A percentile compares a stretch with the other conserved stretches of the same genome.
phyloP scores from a whole-genome alignment of 768 basidiomycete species.

The Psilocybe subaeruginosa region DNA sequence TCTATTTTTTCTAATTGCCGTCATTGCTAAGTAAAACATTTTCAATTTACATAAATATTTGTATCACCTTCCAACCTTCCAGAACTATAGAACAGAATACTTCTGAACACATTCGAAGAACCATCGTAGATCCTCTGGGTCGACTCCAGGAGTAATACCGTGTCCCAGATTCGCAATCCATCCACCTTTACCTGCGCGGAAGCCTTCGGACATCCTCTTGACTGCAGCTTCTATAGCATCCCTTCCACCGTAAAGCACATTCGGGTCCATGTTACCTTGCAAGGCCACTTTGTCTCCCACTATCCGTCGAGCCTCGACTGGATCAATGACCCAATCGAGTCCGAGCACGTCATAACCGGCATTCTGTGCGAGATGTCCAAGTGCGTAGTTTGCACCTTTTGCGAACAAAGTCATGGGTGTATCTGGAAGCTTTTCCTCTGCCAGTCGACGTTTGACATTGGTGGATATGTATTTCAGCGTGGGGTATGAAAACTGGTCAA shows the following conservation, averaged over 20 bases:
- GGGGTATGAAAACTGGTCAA: constrained; percentile 81
- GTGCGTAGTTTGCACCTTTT: constrained; percentile 86
- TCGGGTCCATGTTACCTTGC: constrained; percentile 95
- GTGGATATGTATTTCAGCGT: constrained; percentile 72
- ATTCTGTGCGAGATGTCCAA: constrained; percentile 58
- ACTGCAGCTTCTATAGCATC: constrained; percentile 88
- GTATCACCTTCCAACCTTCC: neutral
- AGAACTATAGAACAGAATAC: constrained; percentile 53
- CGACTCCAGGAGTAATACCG: constrained; percentile 94
- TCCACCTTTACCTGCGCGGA: constrained; percentile 65
- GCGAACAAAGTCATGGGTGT: constrained; percentile 93
- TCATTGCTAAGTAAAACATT: neutral
- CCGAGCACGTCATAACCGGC: constrained; percentile 88
- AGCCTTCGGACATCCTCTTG: constrained; percentile 79
- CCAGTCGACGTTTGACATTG: constrained; percentile 64
- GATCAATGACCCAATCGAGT: constrained; percentile 90
- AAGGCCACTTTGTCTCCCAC: constrained; percentile 68
- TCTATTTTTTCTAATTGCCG: neutral
- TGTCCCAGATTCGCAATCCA: constrained; percentile 99
- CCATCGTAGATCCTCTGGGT: constrained; percentile 90
- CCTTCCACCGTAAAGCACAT: constrained; percentile 80
- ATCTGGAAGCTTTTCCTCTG: constrained; percentile 49
- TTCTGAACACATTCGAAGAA: constrained; percentile 91
- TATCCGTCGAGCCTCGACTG: constrained; percentile 64
- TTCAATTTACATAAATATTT: constrained; percentile 2